Base-by-base conservation (phyloP, 2,329 filamentous ascomycete species). In the Cladosporium oxysporum region DNA sequence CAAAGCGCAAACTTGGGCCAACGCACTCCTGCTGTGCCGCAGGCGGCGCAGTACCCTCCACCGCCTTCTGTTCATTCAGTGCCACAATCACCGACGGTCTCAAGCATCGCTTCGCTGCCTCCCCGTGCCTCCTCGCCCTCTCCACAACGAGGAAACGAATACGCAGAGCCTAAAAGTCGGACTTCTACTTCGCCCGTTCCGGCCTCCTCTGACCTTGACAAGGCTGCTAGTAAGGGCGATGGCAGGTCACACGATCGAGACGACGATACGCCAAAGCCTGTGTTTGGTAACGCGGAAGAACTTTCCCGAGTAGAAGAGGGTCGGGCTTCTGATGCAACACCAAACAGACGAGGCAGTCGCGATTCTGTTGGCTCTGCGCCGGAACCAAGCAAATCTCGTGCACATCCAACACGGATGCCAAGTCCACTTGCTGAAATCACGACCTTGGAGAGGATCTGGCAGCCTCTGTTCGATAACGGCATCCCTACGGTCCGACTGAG, bases 361-460 rank as follows among this genome's bases (percentile, higher is more conserved):
- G 61, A 47, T n/a, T 63, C 61, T 47, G 35, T 47, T 44, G 35
- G 23, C 6, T 63, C 61, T 16, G 16, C 4, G 2, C 26, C 26
- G 2, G 47, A 31, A 35, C 26, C 18, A 21, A 11, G 35, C 31
- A 33, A 33, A n/a, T 5, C 8, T 28, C 31, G 26, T 23, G 21
- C 23, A 18, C 23, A 44, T 8, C 35, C 61, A 31, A 14, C 47
- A 26, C 35, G 18, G 6, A 23, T 41, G 14, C 14, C 61, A 26
- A 33, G 23, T 18, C 33, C 61, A 29, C 50, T 23, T 23, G 23
- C 50, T 14, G 85, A 87, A 66, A 75, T 83, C 67, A 88, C 85
- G 1, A 85, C 85, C 1, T 77, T 90, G 31, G 91, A 93, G 75
- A 86, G 85, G 74, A 88, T 89, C 74, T 96, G 92, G 92, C 90